Evolutionary conservation across 106 monocot species (phyloP), one percentile per base, ranked within the genome.

Genomic region (Allium cepa): DNA sequence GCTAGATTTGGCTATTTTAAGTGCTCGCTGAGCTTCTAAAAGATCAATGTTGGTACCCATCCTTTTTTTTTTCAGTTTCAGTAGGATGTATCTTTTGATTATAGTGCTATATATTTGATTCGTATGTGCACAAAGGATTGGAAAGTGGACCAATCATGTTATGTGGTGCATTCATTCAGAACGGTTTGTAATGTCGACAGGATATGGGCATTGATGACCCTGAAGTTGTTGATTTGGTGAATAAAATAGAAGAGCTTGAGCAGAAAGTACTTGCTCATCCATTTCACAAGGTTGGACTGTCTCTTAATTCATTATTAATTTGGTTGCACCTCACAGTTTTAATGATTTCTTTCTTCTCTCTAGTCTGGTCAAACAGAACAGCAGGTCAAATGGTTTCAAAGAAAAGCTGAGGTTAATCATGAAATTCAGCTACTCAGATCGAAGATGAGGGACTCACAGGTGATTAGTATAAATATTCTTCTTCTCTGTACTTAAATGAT

Each of bases 381-480:
- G 64, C 87, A 99, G 64, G 79, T 90, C 67, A 80, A 86, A 71
- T 85, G 80, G 73, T 93, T 90, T 46, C 82, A 99, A 74, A 93
- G 90, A 76, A 99, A 99, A 90, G 99, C 99, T 46, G 90, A 93
- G 60, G 70, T 99, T 60, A 93, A 84, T 82, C 82, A 93, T 79
- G 93, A 99, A 79, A 99, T 99, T 61, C 99, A 99, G 56, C 84
- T 75, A 59, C 79, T 99, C 17, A 99, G 87, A 74, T 83, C 93
- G 15, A 90, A 84, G 69, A 93, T 99, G 93, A 77, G 87, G 46
- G 93, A 99, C 13, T 99, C 99, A 57, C 92, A 99, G 86, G 97
- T 99, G 71, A 60, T 17, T 12, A 52, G 36, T 3, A 26, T 67
- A 11, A 36, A 36, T 36, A 36, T 22, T 22, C 22, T 22, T 22